phyloP scores from a whole-genome alignment of 2,329 filamentous ascomycete genomes.

The Talaromyces atroroseus region DNA sequence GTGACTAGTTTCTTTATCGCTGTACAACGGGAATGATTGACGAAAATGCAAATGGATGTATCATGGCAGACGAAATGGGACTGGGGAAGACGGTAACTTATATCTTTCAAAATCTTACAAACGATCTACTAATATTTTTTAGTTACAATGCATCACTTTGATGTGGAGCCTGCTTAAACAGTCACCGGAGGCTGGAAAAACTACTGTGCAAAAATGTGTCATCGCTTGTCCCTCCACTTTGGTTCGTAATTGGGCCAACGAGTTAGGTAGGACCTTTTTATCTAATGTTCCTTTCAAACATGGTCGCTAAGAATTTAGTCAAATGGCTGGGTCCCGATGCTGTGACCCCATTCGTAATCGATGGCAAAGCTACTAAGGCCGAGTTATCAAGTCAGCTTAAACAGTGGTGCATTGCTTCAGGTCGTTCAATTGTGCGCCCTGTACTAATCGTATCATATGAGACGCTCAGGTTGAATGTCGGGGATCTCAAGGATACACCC shows the following conservation, averaged over 20 bases:
- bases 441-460: constrained; percentile 98
- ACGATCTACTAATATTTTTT: neutral
- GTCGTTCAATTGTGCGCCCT: constrained; percentile 81
- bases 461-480: constrained; percentile 83
- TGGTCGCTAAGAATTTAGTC: constrained; percentile 36
- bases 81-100: constrained; percentile 72
- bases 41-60: constrained; percentile 88
- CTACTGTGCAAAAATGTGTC: constrained; percentile 92
- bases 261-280: constrained; percentile 50
- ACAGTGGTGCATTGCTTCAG: constrained; percentile 89
- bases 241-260: constrained; percentile 97
- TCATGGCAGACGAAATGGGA: constrained; percentile 99
- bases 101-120: neutral
- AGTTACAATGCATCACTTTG: constrained; percentile 86
- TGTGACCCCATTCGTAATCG: constrained; percentile 88
- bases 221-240: constrained; percentile 95
- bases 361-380: constrained; percentile 92
- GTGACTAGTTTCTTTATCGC: constrained; percentile 72
- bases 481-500: constrained; percentile 80
- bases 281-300: neutral
- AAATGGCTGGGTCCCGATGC: constrained; percentile 96
- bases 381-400: constrained; percentile 84
- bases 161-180: constrained; percentile 97
- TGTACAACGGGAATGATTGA: constrained; percentile 96
- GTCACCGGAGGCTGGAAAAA: constrained; percentile 87